Percentiles rank a stretch among this genome's conserved stretches.
phyloP scores from a whole-genome alignment of 2,329 filamentous ascomycete species.

The Tolypocladium inflatum region DNA sequence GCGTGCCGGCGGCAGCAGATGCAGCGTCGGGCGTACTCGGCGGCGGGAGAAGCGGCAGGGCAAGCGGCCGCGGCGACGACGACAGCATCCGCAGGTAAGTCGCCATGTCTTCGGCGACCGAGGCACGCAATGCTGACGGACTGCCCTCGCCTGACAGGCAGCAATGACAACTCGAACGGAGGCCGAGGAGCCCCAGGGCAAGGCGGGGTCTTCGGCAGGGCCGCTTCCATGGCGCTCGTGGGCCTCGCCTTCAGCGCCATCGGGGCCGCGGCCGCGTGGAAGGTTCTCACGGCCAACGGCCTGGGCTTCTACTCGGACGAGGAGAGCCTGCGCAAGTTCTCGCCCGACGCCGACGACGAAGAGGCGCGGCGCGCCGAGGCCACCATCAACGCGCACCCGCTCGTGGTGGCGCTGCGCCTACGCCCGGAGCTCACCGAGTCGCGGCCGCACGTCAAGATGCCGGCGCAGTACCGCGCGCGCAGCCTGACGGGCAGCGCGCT shows the following conservation, averaged over 20 bases:
- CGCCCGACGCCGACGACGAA: conserved; percentile 37
- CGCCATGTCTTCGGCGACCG: not conserved
- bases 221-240: conserved; percentile 14
- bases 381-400: conserved; percentile 64
- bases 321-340: conserved; percentile 62
- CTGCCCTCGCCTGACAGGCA: not conserved
- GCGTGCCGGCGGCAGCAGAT: not conserved
- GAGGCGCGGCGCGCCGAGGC: conserved; percentile 54
- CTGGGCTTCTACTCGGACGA: conserved; percentile 45
- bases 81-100: not conserved
- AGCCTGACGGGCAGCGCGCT: conserved; percentile 79
- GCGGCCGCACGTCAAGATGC: conserved; percentile 82
- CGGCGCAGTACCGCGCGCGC: conserved; percentile 55
- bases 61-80: conserved; percentile 3
- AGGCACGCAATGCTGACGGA: not conserved
- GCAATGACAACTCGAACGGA: not conserved
- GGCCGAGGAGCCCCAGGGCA: too few species aligned
- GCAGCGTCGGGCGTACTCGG: conserved; percentile 1
- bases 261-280: conserved; percentile 26
- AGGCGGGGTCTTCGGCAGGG: conserved; percentile 8
- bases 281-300: conserved; percentile 22
- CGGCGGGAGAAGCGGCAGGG: not conserved
- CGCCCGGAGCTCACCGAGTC: conserved; percentile 63
- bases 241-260: conserved; percentile 19
- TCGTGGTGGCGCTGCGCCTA: conserved; percentile 59